These are phyloP conservation scores for Eutrema japonicum DNA, from an alignment of 345 rosid genomes.

Conservation along the genomic window DNA sequence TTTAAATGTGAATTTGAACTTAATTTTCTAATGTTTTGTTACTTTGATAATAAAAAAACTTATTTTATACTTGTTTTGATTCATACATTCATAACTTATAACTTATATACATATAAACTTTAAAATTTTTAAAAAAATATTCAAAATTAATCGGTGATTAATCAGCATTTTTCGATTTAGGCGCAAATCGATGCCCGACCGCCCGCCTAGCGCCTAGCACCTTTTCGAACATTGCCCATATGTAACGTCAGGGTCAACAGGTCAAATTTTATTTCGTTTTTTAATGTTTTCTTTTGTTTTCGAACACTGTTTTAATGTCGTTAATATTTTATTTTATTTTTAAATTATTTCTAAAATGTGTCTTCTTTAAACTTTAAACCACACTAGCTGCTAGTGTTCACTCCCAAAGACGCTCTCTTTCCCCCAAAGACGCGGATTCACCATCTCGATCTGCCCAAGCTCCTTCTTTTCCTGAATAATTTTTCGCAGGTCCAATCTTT, in stretches of 20 bases:
- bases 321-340: constrained; percentile 5
- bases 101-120: no score
- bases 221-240: no score
- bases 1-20: no score
- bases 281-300: constrained; percentile 2
- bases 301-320: constrained; percentile 38
- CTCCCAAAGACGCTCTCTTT: constrained; percentile 42
- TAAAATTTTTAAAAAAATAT: no score
- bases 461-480: constrained; percentile 12
- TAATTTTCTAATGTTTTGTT: no score
- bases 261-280: constrained; percentile 18
- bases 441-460: constrained; percentile 43
- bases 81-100: no score
- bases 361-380: constrained; percentile 38
- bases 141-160: no score
- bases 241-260: constrained; percentile 12
- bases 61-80: no score
- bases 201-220: no score
- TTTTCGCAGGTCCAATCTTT: constrained; percentile 29
- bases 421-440: constrained; percentile 39
- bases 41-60: no score
- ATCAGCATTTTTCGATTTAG: no score
- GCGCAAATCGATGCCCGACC: no score
- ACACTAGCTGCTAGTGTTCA: constrained; percentile 29
- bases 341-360: constrained; percentile 23